These are phyloP conservation scores for Thielaviopsis punctulata DNA, from an alignment of 2,329 filamentous ascomycete species.

Conservation along the genomic window DNA sequence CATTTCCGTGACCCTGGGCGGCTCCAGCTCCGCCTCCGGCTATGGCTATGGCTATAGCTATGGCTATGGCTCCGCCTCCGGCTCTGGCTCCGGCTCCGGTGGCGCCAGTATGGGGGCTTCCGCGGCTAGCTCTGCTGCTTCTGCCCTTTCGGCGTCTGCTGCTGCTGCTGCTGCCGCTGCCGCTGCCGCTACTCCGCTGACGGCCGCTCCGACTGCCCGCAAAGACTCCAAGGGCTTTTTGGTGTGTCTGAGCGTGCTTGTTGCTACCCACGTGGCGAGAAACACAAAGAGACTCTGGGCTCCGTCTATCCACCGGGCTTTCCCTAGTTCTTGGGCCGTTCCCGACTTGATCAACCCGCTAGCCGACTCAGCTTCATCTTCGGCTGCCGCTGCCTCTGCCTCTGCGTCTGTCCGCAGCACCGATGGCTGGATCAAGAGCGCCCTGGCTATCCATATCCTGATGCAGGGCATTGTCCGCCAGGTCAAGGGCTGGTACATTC, in stretches of 20 bases:
- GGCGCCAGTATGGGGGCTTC: too few species aligned
- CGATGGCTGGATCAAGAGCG: conserved; percentile 42
- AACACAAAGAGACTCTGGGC: conserved; percentile 8
- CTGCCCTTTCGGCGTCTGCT: too few species aligned
- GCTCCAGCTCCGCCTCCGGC: conserved; percentile 35
- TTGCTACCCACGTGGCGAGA: conserved; percentile 3
- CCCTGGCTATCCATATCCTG: conserved; percentile 57
- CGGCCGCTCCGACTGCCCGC: conserved; percentile 38
- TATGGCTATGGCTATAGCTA: conserved; percentile 34
- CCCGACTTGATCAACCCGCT: conserved; percentile 9
- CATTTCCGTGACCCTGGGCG: conserved; percentile 78
- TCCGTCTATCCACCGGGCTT: conserved; percentile 3
- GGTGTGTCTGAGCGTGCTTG: conserved; percentile 4
- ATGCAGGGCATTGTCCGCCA: conserved; percentile 57
- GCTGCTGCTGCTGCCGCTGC: conserved; percentile 21
- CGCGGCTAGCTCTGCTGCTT: too few species aligned
- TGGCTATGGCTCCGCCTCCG: conserved; percentile 27
- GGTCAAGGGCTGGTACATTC: conserved; percentile 50
- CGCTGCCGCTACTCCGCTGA: neutral
- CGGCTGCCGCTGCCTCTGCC: too few species aligned
- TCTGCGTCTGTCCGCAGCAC: neutral
- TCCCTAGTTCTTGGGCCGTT: neutral
- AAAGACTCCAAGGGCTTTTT: conserved; percentile 29
- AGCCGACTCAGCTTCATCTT: too few species aligned
- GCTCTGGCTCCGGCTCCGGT: conserved; percentile 4